Evolutionary conservation across 2,329 filamentous ascomycete genomes (phyloP).

Genomic region (Arthrobotrys entomopaga): DNA sequence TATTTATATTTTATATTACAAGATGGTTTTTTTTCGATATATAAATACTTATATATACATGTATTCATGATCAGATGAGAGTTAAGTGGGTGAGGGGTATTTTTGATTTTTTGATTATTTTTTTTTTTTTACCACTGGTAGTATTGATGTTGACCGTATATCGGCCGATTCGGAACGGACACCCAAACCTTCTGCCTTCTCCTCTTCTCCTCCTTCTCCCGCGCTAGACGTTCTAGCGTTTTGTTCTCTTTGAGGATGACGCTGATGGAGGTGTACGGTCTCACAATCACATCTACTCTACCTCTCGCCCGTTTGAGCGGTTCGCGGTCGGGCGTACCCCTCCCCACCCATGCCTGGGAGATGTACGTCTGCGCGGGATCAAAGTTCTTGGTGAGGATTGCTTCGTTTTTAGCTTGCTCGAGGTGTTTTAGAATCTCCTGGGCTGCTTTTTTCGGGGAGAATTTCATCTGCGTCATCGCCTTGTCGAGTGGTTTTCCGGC

Average conservation of each 20-base stretch:
- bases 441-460: conserved; percentile 92
- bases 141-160: conserved; percentile 86
- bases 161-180: conserved; percentile 83
- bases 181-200: conserved; percentile 82
- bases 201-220: conserved; percentile 81
- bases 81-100: not conserved
- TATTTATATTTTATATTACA: conserved; percentile 16
- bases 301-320: conserved; percentile 81
- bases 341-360: conserved; percentile 90
- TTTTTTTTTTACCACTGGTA: conserved; percentile 92
- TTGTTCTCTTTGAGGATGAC: conserved; percentile 92
- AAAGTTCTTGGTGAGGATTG: conserved; percentile 84
- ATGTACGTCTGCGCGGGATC: conserved; percentile 89
- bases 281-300: conserved; percentile 73
- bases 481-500: conserved; percentile 93
- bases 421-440: conserved; percentile 81
- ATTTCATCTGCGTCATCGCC: conserved; percentile 92
- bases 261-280: conserved; percentile 79
- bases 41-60: conserved; percentile 33
- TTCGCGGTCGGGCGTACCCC: conserved; percentile 71
- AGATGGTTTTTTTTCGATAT: not conserved
- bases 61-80: not conserved
- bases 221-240: conserved; percentile 81
- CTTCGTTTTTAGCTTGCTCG: conserved; percentile 81
- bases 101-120: too few species aligned